Evolutionary conservation across 2,329 filamentous ascomycete species (phyloP), one percentile per base, ranked within the genome.

Genomic region (Calonectria pteridis): DNA sequence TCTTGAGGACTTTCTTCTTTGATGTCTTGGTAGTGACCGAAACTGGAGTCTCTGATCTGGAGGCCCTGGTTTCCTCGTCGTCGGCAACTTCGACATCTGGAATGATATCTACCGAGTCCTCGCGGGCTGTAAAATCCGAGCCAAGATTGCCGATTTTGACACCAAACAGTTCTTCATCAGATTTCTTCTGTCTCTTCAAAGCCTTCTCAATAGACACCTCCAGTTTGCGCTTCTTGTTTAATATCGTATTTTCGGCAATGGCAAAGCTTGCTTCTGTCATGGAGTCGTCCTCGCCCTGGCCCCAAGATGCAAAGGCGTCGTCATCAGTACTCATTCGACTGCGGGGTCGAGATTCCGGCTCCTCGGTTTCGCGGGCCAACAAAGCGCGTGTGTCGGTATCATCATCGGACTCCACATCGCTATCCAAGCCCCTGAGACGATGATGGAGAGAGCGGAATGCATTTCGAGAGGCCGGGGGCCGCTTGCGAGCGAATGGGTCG

Each of bases 351-450:
- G 94, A 98, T 73, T 97, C 96, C 40, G 92, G 92, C 77, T 97
- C 96, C 82, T 98, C 96, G 0, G 94, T 97, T 82, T 96, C 95
- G 58, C 93, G 89, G 16, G 90, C 91, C 16, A 93, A 91, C 35
- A 84, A 72, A 40, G 86, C 86, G 49, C 86, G 85, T 59, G 90
- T 90, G 76, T 91, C 90, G 2, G 84, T 87, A 70, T 98, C 95
- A 77, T 97, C 96, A 76, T 98, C 96, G 0, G 95, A 97, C 82
- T 98, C 95, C n/a, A 94, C 94, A 90, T 87, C 90, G 93, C 82
- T 90, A 86, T 83, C 91, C 84, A 77, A 85, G 92, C 82, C 91
- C 88, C 46, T 90, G 84, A 85, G 94, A 89, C 85, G 84, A 84
- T 98, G 94, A 82, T 98, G 95, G 23, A 98, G 89, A 9, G 95